A percentile compares a stretch with the other conserved stretches of the same genome.
Evolutionary conservation across 768 basidiomycete genomes (phyloP).

Genomic region (Rhodocollybia butyracea): DNA sequence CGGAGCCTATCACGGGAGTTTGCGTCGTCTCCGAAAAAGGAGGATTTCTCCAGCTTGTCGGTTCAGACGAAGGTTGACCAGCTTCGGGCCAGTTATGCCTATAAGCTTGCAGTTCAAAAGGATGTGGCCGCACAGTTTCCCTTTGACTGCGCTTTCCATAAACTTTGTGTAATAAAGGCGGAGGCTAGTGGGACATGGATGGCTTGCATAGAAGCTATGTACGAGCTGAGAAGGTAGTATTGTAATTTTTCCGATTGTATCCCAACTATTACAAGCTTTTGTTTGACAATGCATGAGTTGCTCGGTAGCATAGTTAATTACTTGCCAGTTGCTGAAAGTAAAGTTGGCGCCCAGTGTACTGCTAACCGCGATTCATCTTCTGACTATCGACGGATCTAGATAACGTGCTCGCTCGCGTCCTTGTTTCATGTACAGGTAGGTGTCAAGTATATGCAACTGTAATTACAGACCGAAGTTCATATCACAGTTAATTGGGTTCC

Average conservation of each 20-base stretch:
- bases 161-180: conserved; percentile 50
- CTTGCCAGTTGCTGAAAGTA: no score
- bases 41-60: conserved; percentile 23
- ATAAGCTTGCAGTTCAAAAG: conserved; percentile 26
- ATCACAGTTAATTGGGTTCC: neutral
- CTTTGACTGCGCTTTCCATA: conserved; percentile 47
- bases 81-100: conserved; percentile 51
- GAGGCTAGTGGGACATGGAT: conserved; percentile 35
- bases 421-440: no score
- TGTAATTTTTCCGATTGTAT: no score
- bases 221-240: conserved; percentile 22
- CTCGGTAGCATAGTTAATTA: no score
- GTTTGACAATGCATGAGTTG: no score
- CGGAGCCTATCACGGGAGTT: conserved; percentile 43
- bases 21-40: conserved; percentile 23
- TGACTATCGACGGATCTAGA: no score
- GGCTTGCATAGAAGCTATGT: conserved; percentile 37
- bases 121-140: conserved; percentile 40
- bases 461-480: no score
- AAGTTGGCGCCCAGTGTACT: no score
- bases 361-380: no score
- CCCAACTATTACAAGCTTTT: no score
- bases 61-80: conserved; percentile 27
- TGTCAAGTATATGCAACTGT: no score
- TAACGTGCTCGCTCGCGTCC: no score